phyloP scores from a whole-genome alignment of 306 rosid species.

The Cicer bijugum region DNA sequence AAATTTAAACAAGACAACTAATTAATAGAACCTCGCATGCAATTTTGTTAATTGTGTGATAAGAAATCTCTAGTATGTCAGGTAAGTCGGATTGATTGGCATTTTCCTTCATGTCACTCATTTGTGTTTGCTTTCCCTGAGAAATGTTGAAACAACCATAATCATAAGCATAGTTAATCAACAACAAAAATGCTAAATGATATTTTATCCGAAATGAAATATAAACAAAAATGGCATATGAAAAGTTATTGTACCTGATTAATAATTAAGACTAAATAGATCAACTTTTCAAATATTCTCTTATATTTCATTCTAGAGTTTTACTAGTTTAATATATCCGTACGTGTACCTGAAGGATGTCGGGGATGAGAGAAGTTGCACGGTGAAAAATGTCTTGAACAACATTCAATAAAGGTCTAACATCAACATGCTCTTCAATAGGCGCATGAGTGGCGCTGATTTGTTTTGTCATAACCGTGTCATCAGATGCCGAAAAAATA shows the following conservation, averaged over 20 bases:
- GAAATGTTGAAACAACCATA: constrained; percentile 1
- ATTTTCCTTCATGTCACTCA: constrained; percentile 44
- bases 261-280: too few relatives aligned
- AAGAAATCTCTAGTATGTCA: constrained; percentile 52
- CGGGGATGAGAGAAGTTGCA: constrained; percentile 47
- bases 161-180: not conserved
- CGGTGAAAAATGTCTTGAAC: constrained; percentile 56
- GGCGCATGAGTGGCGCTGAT: constrained; percentile 58
- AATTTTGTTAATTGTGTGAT: constrained; percentile 53
- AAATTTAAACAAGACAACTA: too few relatives aligned
- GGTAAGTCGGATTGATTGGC: constrained; percentile 41
- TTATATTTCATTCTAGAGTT: too few relatives aligned
- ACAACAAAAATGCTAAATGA: constrained; percentile 10
- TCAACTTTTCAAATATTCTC: too few relatives aligned
- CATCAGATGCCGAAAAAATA: constrained; percentile 51
- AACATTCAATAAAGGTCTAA: constrained; percentile 58
- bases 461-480: constrained; percentile 49
- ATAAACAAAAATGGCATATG: too few relatives aligned
- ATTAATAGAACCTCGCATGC: constrained; percentile 57
- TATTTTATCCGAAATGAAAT: too few relatives aligned
- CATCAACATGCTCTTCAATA: constrained; percentile 42
- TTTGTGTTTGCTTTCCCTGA: constrained; percentile 47
- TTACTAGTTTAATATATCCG: not conserved
- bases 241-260: too few relatives aligned
- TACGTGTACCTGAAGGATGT: constrained; percentile 41